A percentile compares a stretch with the other conserved stretches of the same genome.
These are phyloP conservation scores for Miscanthus sacchariflorus DNA, from an alignment of 202 grass and related monocot genomes.

Conservation along the genomic window DNA sequence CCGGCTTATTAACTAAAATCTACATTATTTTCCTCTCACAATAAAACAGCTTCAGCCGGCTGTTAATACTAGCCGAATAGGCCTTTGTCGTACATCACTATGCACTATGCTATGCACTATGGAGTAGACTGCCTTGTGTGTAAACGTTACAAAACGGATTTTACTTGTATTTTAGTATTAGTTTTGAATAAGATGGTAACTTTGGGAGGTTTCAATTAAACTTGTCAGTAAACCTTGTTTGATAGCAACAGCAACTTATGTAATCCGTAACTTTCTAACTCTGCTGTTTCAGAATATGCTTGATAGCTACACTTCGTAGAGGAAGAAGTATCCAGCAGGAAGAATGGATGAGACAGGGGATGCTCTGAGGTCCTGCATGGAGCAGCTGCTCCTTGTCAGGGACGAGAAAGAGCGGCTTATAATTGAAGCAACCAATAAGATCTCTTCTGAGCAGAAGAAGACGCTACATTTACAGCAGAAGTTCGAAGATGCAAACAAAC, in stretches of 20 bases:
- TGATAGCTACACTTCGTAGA: background rate
- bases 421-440: conserved; percentile 42
- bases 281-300: conserved; percentile 33
- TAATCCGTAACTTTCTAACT: background rate
- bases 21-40: no score
- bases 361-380: conserved; percentile 38
- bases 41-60: no score
- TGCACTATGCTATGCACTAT: background rate
- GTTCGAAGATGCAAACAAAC: conserved; percentile 50
- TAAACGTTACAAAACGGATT: background rate
- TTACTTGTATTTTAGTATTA: background rate
- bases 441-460: conserved; percentile 47
- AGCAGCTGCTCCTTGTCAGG: conserved; percentile 28
- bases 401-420: conserved; percentile 64
- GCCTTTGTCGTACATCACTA: background rate
- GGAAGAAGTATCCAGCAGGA: background rate
- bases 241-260: background rate
- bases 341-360: conserved; percentile 32
- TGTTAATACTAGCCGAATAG: no score
- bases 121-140: background rate
- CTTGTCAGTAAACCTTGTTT: background rate
- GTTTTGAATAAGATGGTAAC: background rate
- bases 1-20: no score
- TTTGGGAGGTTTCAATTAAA: background rate
- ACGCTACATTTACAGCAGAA: conserved; percentile 43